Evolutionary conservation across 805 yeast species (phyloP).

Genomic region (Candida khao-thaluensis): DNA sequence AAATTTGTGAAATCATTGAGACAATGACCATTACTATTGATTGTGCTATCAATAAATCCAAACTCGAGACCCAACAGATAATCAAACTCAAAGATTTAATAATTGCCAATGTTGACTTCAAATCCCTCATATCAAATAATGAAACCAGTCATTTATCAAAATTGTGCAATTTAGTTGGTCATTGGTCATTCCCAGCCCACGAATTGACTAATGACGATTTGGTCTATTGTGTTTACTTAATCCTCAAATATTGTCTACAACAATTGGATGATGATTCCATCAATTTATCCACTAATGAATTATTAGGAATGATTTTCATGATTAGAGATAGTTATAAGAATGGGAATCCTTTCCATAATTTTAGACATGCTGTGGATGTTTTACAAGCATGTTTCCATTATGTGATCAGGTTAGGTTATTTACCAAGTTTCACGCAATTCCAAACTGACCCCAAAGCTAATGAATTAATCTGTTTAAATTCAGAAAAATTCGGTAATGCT

Average conservation of each 20-base stretch:
- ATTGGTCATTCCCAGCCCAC: constrained; percentile 74
- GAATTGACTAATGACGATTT: constrained; percentile 64
- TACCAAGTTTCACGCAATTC: constrained; percentile 38
- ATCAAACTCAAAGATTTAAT: constrained; percentile 25
- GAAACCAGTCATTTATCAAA: constrained; percentile 23
- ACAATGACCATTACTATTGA: constrained; percentile 37
- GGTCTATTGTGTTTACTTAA: constrained; percentile 54
- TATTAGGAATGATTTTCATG: constrained; percentile 60
- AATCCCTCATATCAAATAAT: constrained; percentile 24
- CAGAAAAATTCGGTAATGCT: constrained; percentile 18
- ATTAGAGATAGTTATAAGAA: constrained; percentile 77
- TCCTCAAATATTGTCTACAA: constrained; percentile 47
- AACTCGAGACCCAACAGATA: constrained; percentile 21
- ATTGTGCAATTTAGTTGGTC: constrained; percentile 45
- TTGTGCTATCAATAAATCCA: constrained; percentile 26
- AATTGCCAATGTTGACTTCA: constrained; percentile 31
- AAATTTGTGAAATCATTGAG: constrained; percentile 25
- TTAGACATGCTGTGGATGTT: constrained; percentile 94
- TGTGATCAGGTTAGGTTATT: constrained; percentile 42
- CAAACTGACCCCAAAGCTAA: constrained; percentile 30
- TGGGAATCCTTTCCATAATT: constrained; percentile 91
- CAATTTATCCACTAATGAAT: constrained; percentile 36
- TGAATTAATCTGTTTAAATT: constrained; percentile 20
- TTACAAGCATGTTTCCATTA: constrained; percentile 83
- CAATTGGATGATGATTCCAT: constrained; percentile 20